A percentile compares a stretch with the other conserved stretches of the same genome.
Conservation (phyloP, 1,284 basidiomycete genomes). For the Austroboletus niveus region DNA sequence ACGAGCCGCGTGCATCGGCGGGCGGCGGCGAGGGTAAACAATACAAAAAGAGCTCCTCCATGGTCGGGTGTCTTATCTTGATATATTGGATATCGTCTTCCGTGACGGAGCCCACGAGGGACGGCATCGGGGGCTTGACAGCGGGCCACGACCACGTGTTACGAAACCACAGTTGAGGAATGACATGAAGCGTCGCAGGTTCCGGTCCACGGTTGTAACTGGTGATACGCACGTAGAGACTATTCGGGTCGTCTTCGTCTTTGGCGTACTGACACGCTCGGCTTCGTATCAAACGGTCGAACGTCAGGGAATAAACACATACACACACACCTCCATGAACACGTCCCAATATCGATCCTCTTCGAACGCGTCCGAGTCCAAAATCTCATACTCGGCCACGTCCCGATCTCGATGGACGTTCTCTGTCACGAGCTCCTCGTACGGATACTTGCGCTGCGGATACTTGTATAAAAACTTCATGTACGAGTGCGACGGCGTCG, state of each 20-base stretch:
- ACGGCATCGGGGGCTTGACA: conserved; percentile 79
- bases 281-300: too few relatives aligned
- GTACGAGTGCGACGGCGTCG: conserved; percentile 97
- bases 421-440: conserved; percentile 89
- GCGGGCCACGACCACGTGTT: conserved; percentile 97
- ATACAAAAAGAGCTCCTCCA: conserved; percentile 81
- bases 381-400: conserved; percentile 89
- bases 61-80: conserved; percentile 69
- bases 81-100: conserved; percentile 61
- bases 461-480: conserved; percentile 99
- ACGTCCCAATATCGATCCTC: conserved; percentile 98
- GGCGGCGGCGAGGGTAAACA: conserved; percentile 92
- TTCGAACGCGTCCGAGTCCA: conserved; percentile 91
- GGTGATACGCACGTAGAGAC: conserved; percentile 90
- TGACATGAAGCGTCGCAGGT: conserved; percentile 89
- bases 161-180: conserved; percentile 96
- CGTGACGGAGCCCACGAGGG: conserved; percentile 54
- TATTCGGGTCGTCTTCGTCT: conserved; percentile 89
- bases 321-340: conserved; percentile 84
- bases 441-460: conserved; percentile 89
- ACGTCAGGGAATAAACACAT: conserved; percentile 13
- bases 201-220: conserved; percentile 97
- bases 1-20: conserved; percentile 66
- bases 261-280: conserved; percentile 80
- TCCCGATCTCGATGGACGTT: conserved; percentile 81